Evolutionary conservation across 805 yeast species (phyloP).

Genomic region (Zygoascus bituminiphila): DNA sequence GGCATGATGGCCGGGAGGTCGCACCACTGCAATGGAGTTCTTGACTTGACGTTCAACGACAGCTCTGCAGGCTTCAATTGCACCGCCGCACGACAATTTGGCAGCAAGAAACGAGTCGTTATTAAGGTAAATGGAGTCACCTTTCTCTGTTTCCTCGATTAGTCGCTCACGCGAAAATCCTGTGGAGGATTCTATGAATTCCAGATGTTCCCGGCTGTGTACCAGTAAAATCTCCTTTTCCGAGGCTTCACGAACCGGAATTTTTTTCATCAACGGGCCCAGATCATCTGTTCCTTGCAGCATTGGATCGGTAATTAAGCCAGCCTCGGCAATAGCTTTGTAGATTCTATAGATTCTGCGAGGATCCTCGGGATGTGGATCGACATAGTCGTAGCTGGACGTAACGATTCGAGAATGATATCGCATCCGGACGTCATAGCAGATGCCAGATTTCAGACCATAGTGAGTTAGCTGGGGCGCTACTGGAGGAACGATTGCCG

Average conservation of each 20-base stretch:
- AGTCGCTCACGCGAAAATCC: conserved; percentile 70
- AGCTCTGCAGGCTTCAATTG: conserved; percentile 92
- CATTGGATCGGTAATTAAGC: conserved; percentile 72
- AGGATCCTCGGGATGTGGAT: conserved; percentile 99
- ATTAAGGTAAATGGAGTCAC: conserved; percentile 92
- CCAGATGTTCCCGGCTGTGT: conserved; percentile 74
- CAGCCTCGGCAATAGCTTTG: conserved; percentile 89
- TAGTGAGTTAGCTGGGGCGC: conserved; percentile 59
- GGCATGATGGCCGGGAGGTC: conserved; percentile 99
- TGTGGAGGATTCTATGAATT: conserved; percentile 65
- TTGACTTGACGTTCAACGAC: conserved; percentile 89
- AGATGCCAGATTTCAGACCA: conserved; percentile 82
- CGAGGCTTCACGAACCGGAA: conserved; percentile 85
- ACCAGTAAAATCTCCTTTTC: conserved; percentile 79
- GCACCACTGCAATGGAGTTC: conserved; percentile 85
- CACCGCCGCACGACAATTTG: conserved; percentile 89
- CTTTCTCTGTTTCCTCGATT: conserved; percentile 74
- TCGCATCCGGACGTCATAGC: conserved; percentile 95
- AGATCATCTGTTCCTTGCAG: conserved; percentile 64
- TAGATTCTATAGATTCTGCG: conserved; percentile 90
- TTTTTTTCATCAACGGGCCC: conserved; percentile 79
- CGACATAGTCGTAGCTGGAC: conserved; percentile 85
- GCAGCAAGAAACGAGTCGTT: conserved; percentile 85
- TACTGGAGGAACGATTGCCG: not conserved
- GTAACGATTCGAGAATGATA: conserved; percentile 94